Evolutionary conservation across 345 rosid species (phyloP), one percentile per base, ranked within the genome.

Genomic region (Streptanthus diversifolius): DNA sequence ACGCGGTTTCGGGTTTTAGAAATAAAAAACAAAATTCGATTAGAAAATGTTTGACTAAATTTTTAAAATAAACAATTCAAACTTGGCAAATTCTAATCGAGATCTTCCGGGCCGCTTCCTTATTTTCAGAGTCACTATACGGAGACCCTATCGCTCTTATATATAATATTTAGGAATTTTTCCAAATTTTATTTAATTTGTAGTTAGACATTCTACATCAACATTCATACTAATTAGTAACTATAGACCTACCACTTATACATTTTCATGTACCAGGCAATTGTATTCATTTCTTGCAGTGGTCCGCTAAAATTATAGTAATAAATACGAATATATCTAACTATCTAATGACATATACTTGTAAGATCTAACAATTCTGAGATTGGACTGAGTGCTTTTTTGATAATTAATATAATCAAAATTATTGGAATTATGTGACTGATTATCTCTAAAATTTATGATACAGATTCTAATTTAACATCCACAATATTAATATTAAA

Each of bases 1-100:
- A 75, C 73, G 79, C 79, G 79, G 58, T 68, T 67, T 68, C 30
- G 39, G 21, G 37, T 39, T 45, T 73, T 27, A n/a, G 10, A 54
- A 63, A 15, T 19, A 59, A 2, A n/a, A 24, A 17, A 45, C 15
- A 19, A 39, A 40, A 41, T 56, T 55, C 2, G 15, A 14, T n/a
- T n/a, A 0, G 8, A 24, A 22, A 40, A 17, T 8, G 17, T 15
- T 15, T 32, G 21, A 11, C 14, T n/a, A 1, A 5, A 10, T 24
- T 0, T 15, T 9, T 3, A 18, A 3, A 29, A 18, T 1, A 40
- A 30, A 51, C 7, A 40, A 40, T 29, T 45, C 5, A 4, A 45
- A 29, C 15, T 45, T 53, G 27, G 47, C 13, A 53, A 41, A 29
- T 49, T 71, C 33, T 40, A 19, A 54, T 9, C 9, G 19, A 45